Percentiles rank a stretch among this genome's conserved stretches.
phyloP scores from a whole-genome alignment of 441 rosid species.

The Syzygium malaccense region DNA sequence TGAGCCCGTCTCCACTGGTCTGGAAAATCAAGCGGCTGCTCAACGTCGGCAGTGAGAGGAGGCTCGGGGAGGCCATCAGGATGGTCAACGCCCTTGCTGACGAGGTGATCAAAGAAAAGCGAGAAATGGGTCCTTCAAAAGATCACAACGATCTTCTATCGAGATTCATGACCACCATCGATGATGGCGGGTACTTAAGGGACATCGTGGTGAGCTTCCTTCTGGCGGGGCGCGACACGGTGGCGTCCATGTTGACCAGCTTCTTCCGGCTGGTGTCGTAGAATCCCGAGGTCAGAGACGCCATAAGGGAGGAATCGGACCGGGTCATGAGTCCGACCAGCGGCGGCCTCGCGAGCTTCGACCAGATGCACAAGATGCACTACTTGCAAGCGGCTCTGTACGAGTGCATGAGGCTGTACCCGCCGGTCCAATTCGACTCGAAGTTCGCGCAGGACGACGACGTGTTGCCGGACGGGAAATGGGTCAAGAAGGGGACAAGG shows the following conservation, averaged over 20 bases:
- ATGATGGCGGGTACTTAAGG: conserved; percentile 38
- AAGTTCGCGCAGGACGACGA: conserved; percentile 49
- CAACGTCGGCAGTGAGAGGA: conserved; percentile 8
- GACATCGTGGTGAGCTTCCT: conserved; percentile 52
- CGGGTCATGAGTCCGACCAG: conserved; percentile 15
- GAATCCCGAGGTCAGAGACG: conserved; percentile 28
- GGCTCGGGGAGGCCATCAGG: conserved; percentile 2
- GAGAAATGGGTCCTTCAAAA: not conserved
- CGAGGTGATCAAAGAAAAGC: not conserved
- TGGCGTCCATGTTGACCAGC: conserved; percentile 45
- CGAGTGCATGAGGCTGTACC: conserved; percentile 48
- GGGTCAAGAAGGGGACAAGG: conserved; percentile 34
- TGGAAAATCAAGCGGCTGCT: conserved; percentile 11
- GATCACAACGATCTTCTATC: conserved; percentile 17
- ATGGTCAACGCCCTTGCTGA: not conserved
- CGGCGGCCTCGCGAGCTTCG: conserved; percentile 16
- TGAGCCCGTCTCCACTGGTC: not conserved
- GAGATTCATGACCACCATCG: conserved; percentile 42
- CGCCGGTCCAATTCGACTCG: conserved; percentile 58
- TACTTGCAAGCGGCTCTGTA: conserved; percentile 45
- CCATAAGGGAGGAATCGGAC: conserved; percentile 40
- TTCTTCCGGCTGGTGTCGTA: conserved; percentile 45
- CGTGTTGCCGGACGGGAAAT: conserved; percentile 35
- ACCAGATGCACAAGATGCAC: conserved; percentile 32
- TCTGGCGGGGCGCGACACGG: conserved; percentile 63